Base-by-base conservation (phyloP, 176 grass and related monocot species). In the Raddia guianensis region DNA sequence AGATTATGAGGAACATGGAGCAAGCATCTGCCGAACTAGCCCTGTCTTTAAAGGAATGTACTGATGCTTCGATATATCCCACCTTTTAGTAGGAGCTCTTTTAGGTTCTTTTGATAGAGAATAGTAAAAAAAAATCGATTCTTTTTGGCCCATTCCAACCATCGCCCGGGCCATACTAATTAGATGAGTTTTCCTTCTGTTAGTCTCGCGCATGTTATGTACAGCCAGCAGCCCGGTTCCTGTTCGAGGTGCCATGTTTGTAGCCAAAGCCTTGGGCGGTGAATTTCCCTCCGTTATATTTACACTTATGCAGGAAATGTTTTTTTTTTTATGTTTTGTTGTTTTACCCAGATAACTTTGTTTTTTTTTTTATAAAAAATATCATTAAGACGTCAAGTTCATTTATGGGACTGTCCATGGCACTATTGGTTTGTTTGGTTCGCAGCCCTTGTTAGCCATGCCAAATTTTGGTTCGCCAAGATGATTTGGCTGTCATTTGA, bases 21-120 rank as follows among this genome's bases (percentile, higher is more conserved):
- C 97, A 81, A 88, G 93, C 82, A 96, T 99, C 79, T 96, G 97
- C 74, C 72, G 97, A 63, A 99, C 97, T 48, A 99, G 93, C 72
- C 91, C 97, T 9, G 92, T 99, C 49, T 99, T 99, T 72, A 99
- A 96, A 93, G 97, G 97, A 80, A 99, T 96, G 93, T 99, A 99
- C 76, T 96, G 81, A 96, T 49, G 64, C 73, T 82, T 68, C 35
- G 40, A 15, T 53, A 20, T 35, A 37, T 16, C 58, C 8, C 20
- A 82, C 77, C 13, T 71, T 75, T 81, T 16, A 42, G n/a, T 74
- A 86, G 88, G 73, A 82, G 20, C 5, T 78, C 20, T 19, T 53
- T 77, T 90, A 90, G 88, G 67, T 86, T 74, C 52, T 68, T 56
- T 15, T 47, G 33, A 74, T 86, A 86, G 83, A 72, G 67, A 82